A percentile compares a stretch with the other conserved stretches of the same genome.
These are phyloP conservation scores for Eremothecium sinecaudum DNA, from an alignment of 1,139 yeast genomes.

Conservation along the genomic window DNA sequence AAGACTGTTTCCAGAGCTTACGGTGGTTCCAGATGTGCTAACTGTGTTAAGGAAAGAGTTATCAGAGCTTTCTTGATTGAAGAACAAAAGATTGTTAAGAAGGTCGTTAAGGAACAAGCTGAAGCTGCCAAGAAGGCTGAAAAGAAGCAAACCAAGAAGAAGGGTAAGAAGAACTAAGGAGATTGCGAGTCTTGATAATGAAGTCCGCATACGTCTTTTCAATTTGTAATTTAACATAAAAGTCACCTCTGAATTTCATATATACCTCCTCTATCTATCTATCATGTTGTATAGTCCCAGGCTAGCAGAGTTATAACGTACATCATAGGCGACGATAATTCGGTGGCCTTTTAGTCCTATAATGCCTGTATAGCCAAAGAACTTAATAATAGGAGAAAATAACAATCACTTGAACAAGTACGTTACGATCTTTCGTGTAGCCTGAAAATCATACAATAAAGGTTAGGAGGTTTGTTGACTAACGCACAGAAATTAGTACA, in stretches of 20 bases:
- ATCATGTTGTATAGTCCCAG: no score
- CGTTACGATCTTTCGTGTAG: no score
- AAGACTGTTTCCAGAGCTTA: slow-evolving; percentile 98
- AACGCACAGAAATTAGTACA: no score
- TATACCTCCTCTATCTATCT: background rate
- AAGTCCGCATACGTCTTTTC: slow-evolving; percentile 1
- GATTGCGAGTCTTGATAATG: background rate
- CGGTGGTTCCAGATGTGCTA: slow-evolving; percentile 99
- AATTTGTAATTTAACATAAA: slow-evolving; percentile 5
- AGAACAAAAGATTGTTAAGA: slow-evolving; percentile 99
- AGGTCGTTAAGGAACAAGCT: slow-evolving; percentile 92
- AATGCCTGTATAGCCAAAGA: no score
- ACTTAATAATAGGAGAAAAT: no score
- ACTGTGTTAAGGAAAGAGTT: slow-evolving; percentile 97
- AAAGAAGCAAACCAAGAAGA: slow-evolving; percentile 22
- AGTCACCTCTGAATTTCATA: slow-evolving; percentile 5
- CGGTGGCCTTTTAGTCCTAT: no score
- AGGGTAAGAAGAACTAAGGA: slow-evolving; percentile 6
- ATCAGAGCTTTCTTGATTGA: slow-evolving; percentile 98
- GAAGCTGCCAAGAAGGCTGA: slow-evolving; percentile 57
- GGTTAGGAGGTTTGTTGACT: no score
- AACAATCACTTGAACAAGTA: no score
- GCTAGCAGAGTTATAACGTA: background rate
- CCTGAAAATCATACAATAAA: no score
- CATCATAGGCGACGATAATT: slow-evolving; percentile 2